A percentile compares a stretch with the other conserved stretches of the same genome.
These are phyloP conservation scores for Tubosaeta sp. DNA, from an alignment of 768 basidiomycete species.

Conservation along the genomic window DNA sequence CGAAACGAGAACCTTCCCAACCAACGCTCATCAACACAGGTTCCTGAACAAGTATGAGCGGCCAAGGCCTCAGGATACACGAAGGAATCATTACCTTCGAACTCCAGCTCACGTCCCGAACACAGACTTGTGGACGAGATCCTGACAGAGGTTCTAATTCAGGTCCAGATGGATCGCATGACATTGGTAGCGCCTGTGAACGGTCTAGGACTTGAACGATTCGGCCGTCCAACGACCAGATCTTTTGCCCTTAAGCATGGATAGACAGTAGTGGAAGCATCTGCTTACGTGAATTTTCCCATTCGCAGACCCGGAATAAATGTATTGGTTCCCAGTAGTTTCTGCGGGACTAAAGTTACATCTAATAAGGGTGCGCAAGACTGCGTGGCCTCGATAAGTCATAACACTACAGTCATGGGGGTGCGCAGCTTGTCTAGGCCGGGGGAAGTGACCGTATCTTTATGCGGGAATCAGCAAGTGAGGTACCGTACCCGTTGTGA, in stretches of 20 bases:
- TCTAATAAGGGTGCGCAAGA: conserved; percentile 87
- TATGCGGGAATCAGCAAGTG: conserved; percentile 8
- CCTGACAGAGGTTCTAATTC: conserved; percentile 37
- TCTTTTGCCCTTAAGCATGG: conserved; percentile 40
- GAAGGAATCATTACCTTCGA: conserved; percentile 49
- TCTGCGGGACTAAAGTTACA: conserved; percentile 94
- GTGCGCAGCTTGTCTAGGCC: conserved; percentile 58
- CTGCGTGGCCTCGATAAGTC: conserved; percentile 90
- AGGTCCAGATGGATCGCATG: conserved; percentile 65
- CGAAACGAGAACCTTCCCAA: conserved; percentile 61
- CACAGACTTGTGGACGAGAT: conserved; percentile 46
- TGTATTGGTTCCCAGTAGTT: conserved; percentile 88
- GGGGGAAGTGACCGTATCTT: conserved; percentile 66
- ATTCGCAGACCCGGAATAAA: conserved; percentile 91
- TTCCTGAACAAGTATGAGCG: conserved; percentile 43
- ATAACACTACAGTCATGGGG: conserved; percentile 92
- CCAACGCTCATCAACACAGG: conserved; percentile 90
- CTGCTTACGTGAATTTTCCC: conserved; percentile 73
- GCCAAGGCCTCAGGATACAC: background rate
- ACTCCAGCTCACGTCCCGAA: conserved; percentile 96
- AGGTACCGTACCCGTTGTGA: background rate
- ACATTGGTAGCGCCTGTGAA: conserved; percentile 62
- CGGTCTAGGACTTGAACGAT: conserved; percentile 84
- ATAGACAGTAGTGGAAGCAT: conserved; percentile 1
- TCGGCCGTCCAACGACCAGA: conserved; percentile 92